These are phyloP conservation scores for Rhododendron kiyosumense DNA, from an alignment of 148 eudicot genomes.

Conservation along the genomic window DNA sequence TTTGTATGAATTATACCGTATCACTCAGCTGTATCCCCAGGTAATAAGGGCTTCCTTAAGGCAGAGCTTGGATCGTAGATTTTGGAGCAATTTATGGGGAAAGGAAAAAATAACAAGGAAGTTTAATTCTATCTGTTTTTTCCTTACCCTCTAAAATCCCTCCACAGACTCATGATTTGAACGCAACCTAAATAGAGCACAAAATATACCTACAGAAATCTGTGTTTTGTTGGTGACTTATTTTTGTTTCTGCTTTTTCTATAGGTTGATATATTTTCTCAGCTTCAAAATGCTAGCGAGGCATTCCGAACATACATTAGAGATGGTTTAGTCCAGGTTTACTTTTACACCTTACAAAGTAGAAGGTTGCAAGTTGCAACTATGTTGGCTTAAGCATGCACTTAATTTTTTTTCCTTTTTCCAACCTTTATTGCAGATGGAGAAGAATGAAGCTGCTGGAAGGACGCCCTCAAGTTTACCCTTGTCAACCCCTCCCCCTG, in stretches of 20 bases:
- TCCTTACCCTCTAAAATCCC: neutral
- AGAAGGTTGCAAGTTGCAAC: neutral
- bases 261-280: constrained; percentile 96
- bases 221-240: neutral
- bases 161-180: neutral
- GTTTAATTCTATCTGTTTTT: neutral
- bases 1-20: constrained; percentile 82
- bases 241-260: neutral
- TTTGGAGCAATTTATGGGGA: neutral
- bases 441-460: constrained; percentile 96
- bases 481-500: constrained; percentile 88
- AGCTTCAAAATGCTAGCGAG: constrained; percentile 97
- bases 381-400: neutral
- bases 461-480: constrained; percentile 93
- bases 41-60: constrained; percentile 25
- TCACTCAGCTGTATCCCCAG: constrained; percentile 93
- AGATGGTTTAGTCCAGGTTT: constrained; percentile 96
- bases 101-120: neutral
- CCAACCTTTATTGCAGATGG: constrained; percentile 58
- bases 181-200: neutral
- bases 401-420: neutral
- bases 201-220: neutral
- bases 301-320: constrained; percentile 96
- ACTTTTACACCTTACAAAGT: neutral
- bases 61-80: neutral